Base-by-base conservation (phyloP, 768 basidiomycete genomes). In the Filobasidium floriforme region DNA sequence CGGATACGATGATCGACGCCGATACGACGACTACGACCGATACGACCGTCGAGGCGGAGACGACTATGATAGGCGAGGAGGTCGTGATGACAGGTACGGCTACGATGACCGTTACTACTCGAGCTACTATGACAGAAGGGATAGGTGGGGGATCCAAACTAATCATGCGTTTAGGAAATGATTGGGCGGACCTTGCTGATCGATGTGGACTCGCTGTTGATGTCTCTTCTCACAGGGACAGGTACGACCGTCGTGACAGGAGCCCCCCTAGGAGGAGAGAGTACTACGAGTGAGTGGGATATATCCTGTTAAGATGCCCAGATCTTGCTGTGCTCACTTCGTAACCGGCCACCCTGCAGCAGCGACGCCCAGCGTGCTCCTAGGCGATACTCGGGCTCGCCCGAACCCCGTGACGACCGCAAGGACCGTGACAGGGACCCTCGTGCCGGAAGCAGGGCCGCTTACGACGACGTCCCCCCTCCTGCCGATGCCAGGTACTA, bases 401-500 rank as follows among this genome's bases (percentile, higher is more conserved):
- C 74, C 29, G 54, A 57, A 14, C 51, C 60, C 22, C 65, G 59
- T 18, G 55, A 32, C 26, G 55, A 57, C 32, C 46, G 46, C 46
- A 49, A 22, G 46, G 46, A 37, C 32, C 61, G 61, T 22, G 62
- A 64, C 15, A 55, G 62, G 46, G 76, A 76, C 61, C 75, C 75
- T 43, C 70, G 77, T 59, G 68, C 73, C 18, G 66, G 64, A 49
- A 55, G 68, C 71, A 55, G 67, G 71, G 49, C 73, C 22, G 40
- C 63, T 26, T 68, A 76, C 51, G 73, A 77, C 57, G 75, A 76
- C 28, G 72, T 68, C 43, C 66, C 72, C n/a, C 65, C 69, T 15
- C 64, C 59, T 43, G 69, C 60, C 12, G 67, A 68, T 46, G 62
- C 74, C 24, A 68, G 75, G 41, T 78, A 78, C 71, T 77, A 76